Evolutionary conservation across 2,329 filamentous ascomycete species (phyloP).

Genomic region (Penicillium sp.): DNA sequence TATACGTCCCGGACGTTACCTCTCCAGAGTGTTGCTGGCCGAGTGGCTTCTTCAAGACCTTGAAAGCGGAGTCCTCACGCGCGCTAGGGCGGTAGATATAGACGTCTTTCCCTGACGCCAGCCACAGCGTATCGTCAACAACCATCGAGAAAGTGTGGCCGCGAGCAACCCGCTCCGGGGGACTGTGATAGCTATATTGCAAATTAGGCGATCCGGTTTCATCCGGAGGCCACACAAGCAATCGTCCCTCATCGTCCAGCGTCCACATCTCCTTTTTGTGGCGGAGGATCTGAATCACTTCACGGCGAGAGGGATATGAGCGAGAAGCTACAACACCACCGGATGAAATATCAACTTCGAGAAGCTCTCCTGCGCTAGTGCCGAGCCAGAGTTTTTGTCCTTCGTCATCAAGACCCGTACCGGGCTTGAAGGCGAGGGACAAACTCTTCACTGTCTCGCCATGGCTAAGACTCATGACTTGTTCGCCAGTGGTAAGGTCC

Average conservation of each 20-base stretch:
- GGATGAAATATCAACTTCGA: conserved; percentile 76
- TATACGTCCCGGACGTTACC: conserved; percentile 73
- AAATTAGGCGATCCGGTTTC: conserved; percentile 67
- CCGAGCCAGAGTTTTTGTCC: conserved; percentile 82
- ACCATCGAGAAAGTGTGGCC: conserved; percentile 86
- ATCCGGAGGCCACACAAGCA: conserved; percentile 82
- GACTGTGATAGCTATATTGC: conserved; percentile 63
- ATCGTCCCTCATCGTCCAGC: conserved; percentile 77
- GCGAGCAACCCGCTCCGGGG: conserved; percentile 64
- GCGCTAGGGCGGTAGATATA: conserved; percentile 71
- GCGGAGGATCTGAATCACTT: conserved; percentile 78
- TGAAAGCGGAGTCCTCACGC: conserved; percentile 64
- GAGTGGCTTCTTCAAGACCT: conserved; percentile 66
- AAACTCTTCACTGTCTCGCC: conserved; percentile 79
- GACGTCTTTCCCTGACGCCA: conserved; percentile 80
- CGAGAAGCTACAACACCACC: conserved; percentile 66
- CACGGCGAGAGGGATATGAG: conserved; percentile 67
- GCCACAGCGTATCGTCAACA: conserved; percentile 78
- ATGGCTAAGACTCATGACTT: conserved; percentile 73
- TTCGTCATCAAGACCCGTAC: conserved; percentile 69
- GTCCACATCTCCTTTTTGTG: conserved; percentile 91
- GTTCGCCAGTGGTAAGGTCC: conserved; percentile 75
- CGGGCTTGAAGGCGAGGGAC: conserved; percentile 79
- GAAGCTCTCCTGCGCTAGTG: conserved; percentile 77
- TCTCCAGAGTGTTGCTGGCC: conserved; percentile 70